phyloP scores from a whole-genome alignment of 2,329 filamentous ascomycete genomes.

The Alternaria metachromatica region DNA sequence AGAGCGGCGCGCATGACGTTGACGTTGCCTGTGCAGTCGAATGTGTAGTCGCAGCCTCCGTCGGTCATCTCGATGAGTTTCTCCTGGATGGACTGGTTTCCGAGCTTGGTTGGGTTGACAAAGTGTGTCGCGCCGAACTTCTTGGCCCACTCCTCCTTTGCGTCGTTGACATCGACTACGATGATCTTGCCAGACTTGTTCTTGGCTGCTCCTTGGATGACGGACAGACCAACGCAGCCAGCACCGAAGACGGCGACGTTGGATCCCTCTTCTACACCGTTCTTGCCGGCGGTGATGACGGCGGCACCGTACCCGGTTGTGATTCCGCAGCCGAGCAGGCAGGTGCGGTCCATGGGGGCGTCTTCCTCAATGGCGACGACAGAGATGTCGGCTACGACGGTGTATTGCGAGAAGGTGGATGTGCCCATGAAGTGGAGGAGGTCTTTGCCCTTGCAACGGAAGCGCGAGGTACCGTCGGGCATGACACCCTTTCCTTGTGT shows the following conservation, averaged over 20 bases:
- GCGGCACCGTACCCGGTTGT: constrained; percentile 98
- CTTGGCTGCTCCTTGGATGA: constrained; percentile 90
- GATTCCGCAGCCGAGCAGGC: constrained; percentile 95
- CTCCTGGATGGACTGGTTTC: constrained; percentile 80
- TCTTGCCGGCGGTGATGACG: constrained; percentile 79
- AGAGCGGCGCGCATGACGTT: constrained; percentile 93
- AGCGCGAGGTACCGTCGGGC: constrained; percentile 94
- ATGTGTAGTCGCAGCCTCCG: constrained; percentile 97
- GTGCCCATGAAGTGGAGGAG: constrained; percentile 99
- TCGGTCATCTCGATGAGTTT: constrained; percentile 97
- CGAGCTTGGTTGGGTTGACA: constrained; percentile 79
- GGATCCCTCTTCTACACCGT: constrained; percentile 79
- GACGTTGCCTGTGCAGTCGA: constrained; percentile 98
- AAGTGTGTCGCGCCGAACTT: constrained; percentile 98
- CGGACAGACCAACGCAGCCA: constrained; percentile 92
- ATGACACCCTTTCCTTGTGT: constrained; percentile 96
- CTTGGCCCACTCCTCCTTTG: constrained; percentile 87
- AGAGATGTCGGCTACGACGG: constrained; percentile 97
- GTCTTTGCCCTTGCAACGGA: constrained; percentile 93
- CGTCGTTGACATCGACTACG: constrained; percentile 80
- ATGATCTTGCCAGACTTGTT: constrained; percentile 82
- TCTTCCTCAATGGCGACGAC: constrained; percentile 91
- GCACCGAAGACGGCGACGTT: constrained; percentile 94
- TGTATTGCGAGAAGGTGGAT: constrained; percentile 98
- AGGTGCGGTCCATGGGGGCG: constrained; percentile 94